Conservation (phyloP, 2,329 filamentous ascomycete genomes). For the Colletotrichum caudatum region DNA sequence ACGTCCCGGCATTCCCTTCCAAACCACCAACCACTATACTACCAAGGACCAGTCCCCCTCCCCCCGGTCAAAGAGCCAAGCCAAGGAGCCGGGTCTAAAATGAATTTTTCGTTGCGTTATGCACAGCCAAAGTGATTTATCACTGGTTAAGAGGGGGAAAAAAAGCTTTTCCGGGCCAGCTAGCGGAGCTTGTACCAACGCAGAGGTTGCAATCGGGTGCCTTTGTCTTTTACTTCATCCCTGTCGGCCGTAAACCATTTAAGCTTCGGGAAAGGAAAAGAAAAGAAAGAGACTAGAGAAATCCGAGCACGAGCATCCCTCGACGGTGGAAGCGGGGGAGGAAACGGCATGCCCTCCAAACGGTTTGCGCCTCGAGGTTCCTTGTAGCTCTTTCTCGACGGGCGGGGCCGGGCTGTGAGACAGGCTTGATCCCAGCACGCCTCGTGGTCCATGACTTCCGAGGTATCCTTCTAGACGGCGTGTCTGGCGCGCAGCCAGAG, state of each 20-base stretch:
- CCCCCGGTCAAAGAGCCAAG: conserved; percentile 4
- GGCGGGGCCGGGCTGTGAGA: not conserved
- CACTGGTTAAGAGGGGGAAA: not conserved
- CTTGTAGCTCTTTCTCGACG: conserved; percentile 3
- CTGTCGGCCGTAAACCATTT: conserved; percentile 1
- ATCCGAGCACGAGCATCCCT: not conserved
- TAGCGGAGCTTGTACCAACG: too few species aligned
- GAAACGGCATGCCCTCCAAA: not conserved
- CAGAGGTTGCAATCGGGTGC: too few species aligned
- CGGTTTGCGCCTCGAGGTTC: conserved; percentile 16
- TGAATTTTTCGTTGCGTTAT: not conserved
- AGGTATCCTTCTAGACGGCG: conserved; percentile 11
- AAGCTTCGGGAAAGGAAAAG: conserved; percentile 1
- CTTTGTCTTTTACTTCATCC: not conserved
- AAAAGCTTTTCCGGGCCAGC: not conserved
- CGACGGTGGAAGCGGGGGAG: not conserved
- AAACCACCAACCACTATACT: not conserved
- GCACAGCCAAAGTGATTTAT: not conserved
- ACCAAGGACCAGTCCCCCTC: not conserved
- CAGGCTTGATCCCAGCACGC: conserved; percentile 25
- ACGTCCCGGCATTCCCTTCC: not conserved
- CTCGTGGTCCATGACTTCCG: conserved; percentile 22
- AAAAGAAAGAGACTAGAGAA: not conserved
- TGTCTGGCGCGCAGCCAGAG: conserved; percentile 17
- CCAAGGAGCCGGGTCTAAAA: not conserved